Evolutionary conservation across 1,139 yeast species (phyloP).

Genomic region (Hyphopichia khmerensis): DNA sequence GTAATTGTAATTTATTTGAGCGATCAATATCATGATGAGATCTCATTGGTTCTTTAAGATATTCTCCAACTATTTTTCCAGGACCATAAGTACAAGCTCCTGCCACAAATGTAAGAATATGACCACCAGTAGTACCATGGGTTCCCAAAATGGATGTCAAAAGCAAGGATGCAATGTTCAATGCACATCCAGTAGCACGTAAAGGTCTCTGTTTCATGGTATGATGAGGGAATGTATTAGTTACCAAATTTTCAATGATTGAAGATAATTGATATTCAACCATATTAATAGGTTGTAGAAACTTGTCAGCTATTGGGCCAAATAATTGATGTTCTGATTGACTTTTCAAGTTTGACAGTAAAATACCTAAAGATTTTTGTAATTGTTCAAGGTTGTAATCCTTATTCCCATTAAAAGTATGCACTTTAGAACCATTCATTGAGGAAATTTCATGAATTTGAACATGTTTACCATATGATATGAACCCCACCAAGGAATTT

Average conservation of each 20-base stretch:
- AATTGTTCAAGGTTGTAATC: slow-evolving; percentile 53
- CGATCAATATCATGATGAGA: slow-evolving; percentile 58
- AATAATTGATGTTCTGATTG: slow-evolving; percentile 13
- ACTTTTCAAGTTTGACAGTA: slow-evolving; percentile 35
- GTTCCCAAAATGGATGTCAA: slow-evolving; percentile 42
- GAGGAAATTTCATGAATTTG: slow-evolving; percentile 56
- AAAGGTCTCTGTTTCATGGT: slow-evolving; percentile 48
- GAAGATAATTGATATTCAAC: slow-evolving; percentile 58
- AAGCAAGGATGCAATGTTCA: slow-evolving; percentile 57
- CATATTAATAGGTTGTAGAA: slow-evolving; percentile 46
- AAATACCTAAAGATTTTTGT: slow-evolving; percentile 52
- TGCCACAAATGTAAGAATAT: slow-evolving; percentile 57
- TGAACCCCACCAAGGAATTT: slow-evolving; percentile 55
- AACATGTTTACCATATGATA: slow-evolving; percentile 66
- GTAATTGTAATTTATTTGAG: slow-evolving; percentile 36
- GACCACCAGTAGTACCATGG: slow-evolving; percentile 51
- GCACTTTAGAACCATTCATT: slow-evolving; percentile 25
- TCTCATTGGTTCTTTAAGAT: slow-evolving; percentile 53
- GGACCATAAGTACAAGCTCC: slow-evolving; percentile 63
- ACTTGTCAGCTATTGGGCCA: slow-evolving; percentile 32
- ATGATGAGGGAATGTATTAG: slow-evolving; percentile 54
- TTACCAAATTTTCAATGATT: slow-evolving; percentile 51
- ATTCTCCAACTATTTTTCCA: slow-evolving; percentile 49
- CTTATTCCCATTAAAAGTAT: slow-evolving; percentile 60
- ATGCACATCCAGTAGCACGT: slow-evolving; percentile 67